phyloP scores from a whole-genome alignment of 2,329 filamentous ascomycete genomes.

The Tympanopsis confertula region DNA sequence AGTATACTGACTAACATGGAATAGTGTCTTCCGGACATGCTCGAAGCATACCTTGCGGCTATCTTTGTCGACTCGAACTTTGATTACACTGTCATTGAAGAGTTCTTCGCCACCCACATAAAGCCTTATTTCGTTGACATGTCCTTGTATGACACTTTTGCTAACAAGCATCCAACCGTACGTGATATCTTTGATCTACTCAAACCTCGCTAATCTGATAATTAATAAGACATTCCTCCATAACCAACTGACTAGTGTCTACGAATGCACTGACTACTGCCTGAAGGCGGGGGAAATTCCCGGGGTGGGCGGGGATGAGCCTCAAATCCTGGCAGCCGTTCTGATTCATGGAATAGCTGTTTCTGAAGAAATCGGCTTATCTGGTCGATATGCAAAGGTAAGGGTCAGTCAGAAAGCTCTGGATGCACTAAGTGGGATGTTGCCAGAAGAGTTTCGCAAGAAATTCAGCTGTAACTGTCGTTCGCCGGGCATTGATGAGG shows the following conservation, averaged over 20 bases:
- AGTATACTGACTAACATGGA: conserved; percentile 19
- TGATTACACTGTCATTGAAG: conserved; percentile 59
- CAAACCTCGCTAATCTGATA: conserved; percentile 53
- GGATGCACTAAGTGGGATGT: conserved; percentile 28
- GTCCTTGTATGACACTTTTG: conserved; percentile 75
- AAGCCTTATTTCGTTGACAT: conserved; percentile 76
- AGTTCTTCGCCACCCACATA: conserved; percentile 68
- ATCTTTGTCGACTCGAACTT: conserved; percentile 84
- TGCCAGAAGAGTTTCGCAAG: conserved; percentile 42
- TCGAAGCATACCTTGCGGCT: conserved; percentile 82
- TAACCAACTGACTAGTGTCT: conserved; percentile 22
- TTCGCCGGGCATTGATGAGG: no score
- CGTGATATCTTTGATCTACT: conserved; percentile 45
- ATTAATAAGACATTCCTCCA: conserved; percentile 34
- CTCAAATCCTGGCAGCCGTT: conserved; percentile 54
- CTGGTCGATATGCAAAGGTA: conserved; percentile 63
- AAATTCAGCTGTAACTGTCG: conserved; percentile 54
- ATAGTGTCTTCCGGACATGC: conserved; percentile 65
- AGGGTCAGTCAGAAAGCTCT: conserved; percentile 50
- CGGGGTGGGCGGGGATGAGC: conserved; percentile 12
- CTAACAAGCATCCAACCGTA: conserved; percentile 67
- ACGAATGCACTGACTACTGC: conserved; percentile 8
- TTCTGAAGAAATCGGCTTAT: conserved; percentile 48
- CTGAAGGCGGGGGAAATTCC: not conserved
- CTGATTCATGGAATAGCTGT: conserved; percentile 64